These are phyloP conservation scores for Pseudonectria foliicola DNA, from an alignment of 2,329 filamentous ascomycete genomes.

Conservation along the genomic window DNA sequence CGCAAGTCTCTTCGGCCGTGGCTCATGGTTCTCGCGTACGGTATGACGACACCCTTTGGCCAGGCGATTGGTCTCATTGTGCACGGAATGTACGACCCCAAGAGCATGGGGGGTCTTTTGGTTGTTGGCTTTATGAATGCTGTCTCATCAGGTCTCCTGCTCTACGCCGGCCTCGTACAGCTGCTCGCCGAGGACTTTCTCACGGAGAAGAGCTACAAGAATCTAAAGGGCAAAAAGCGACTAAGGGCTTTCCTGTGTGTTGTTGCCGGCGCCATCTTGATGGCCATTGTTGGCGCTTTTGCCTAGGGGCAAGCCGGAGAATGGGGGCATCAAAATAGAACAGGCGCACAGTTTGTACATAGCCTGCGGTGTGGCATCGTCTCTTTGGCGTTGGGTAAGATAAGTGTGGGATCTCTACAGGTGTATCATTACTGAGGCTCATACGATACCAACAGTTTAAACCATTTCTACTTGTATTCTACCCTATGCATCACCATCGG, in stretches of 20 bases:
- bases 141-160: slow-evolving; percentile 69
- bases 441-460: no score
- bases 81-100: slow-evolving; percentile 73
- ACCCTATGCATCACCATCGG: no score
- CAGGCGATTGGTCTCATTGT: slow-evolving; percentile 75
- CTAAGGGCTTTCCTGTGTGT: slow-evolving; percentile 58
- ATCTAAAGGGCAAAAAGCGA: slow-evolving; percentile 54
- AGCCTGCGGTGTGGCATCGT: slow-evolving; percentile 10
- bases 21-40: slow-evolving; percentile 74
- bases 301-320: slow-evolving; percentile 35
- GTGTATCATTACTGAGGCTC: no score
- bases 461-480: no score
- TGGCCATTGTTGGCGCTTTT: slow-evolving; percentile 68
- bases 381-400: slow-evolving; percentile 4
- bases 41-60: slow-evolving; percentile 70
- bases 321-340: neutral
- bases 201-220: slow-evolving; percentile 65
- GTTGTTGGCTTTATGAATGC: slow-evolving; percentile 87
- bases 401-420: neutral
- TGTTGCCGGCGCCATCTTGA: slow-evolving; percentile 55
- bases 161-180: slow-evolving; percentile 80
- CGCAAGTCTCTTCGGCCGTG: slow-evolving; percentile 68
- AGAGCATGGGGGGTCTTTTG: slow-evolving; percentile 66
- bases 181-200: slow-evolving; percentile 79
- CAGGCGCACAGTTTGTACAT: slow-evolving; percentile 8